Evolutionary conservation across 768 basidiomycete genomes (phyloP).

Genomic region (Mycena kentingensis): DNA sequence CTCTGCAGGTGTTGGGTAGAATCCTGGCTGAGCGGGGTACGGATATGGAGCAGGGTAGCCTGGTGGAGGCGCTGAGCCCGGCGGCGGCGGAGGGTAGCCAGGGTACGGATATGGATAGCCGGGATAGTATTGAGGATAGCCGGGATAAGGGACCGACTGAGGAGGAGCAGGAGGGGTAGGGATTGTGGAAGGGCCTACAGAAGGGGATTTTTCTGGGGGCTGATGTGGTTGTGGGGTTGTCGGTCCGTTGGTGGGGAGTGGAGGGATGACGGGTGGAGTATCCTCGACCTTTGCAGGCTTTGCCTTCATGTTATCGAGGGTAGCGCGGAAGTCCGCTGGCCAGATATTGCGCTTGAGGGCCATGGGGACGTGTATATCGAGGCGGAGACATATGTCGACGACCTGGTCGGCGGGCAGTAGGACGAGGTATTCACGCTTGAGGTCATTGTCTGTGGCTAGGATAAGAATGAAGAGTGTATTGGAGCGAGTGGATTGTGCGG

Average conservation of each 20-base stretch:
- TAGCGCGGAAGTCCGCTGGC: constrained; percentile 69
- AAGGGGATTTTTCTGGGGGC: constrained; percentile 30
- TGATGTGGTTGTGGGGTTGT: constrained; percentile 27
- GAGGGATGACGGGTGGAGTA: constrained; percentile 6
- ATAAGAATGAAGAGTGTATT: constrained; percentile 4
- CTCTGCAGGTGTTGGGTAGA: constrained; percentile 17
- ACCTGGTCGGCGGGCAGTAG: constrained; percentile 69
- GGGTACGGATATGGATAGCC: constrained; percentile 47
- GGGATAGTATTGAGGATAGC: constrained; percentile 54
- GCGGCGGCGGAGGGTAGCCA: constrained; percentile 38
- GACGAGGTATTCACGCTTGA: constrained; percentile 72
- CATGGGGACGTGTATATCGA: constrained; percentile 67
- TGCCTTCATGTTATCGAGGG: constrained; percentile 57
- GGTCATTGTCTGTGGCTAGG: constrained; percentile 47
- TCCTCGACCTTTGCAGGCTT: constrained; percentile 26
- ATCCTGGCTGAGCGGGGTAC: constrained; percentile 22
- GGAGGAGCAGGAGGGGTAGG: constrained; percentile 47
- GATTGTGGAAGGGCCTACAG: constrained; percentile 25
- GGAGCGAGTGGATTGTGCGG: no score
- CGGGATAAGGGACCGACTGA: constrained; percentile 61
- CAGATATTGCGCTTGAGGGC: constrained; percentile 69
- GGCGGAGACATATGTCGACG: constrained; percentile 76
- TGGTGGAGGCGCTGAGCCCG: constrained; percentile 34
- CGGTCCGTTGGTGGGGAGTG: constrained; percentile 13
- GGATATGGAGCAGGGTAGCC: constrained; percentile 30